Conservation (phyloP, 345 rosid genomes). For the Cardamine occulta region DNA sequence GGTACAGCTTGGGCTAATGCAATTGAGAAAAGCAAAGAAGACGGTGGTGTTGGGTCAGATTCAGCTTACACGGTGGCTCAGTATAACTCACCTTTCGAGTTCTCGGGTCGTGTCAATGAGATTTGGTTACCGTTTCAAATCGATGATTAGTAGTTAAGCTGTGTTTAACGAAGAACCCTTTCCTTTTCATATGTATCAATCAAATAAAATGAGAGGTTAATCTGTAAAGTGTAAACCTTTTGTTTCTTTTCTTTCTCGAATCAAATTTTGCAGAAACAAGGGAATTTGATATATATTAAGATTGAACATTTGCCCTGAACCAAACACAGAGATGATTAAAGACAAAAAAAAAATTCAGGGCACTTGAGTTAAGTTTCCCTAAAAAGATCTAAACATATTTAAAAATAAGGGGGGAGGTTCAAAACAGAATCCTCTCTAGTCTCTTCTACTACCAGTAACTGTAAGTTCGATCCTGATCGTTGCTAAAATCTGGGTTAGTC, state of each 20-base stretch:
- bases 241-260: too few relatives aligned
- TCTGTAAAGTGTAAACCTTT: constrained; percentile 2
- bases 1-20: constrained; percentile 69
- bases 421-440: constrained; percentile 36
- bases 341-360: constrained; percentile 33
- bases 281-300: constrained; percentile 16
- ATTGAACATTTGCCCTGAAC: constrained; percentile 34
- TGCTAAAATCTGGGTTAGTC: constrained; percentile 45
- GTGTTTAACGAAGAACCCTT: background rate
- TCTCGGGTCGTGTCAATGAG: constrained; percentile 70
- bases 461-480: constrained; percentile 47
- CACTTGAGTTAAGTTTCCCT: constrained; percentile 45
- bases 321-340: constrained; percentile 32
- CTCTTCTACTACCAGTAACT: constrained; percentile 46
- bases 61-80: constrained; percentile 74
- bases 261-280: background rate
- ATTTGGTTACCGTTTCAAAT: constrained; percentile 66
- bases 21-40: constrained; percentile 53
- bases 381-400: constrained; percentile 36
- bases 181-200: background rate
- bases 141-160: constrained; percentile 37
- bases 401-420: constrained; percentile 40
- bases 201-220: constrained; percentile 15
- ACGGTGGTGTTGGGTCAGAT: constrained; percentile 31
- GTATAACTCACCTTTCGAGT: constrained; percentile 91